phyloP scores from a whole-genome alignment of 768 basidiomycete species.

The Cystofilobasidium ferigula region DNA sequence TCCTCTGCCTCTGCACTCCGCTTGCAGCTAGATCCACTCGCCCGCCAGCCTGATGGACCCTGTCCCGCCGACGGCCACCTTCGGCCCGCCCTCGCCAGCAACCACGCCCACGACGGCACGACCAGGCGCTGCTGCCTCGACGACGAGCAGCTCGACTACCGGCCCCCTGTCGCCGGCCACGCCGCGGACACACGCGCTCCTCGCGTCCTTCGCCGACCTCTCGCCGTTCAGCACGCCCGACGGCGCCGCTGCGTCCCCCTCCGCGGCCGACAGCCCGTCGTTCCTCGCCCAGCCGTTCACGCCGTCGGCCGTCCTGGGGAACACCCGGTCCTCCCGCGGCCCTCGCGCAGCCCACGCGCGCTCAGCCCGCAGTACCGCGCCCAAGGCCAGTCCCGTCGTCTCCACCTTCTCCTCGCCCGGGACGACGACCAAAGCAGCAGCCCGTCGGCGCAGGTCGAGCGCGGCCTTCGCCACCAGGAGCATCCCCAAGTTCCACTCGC shows the following conservation, averaged over 20 bases:
- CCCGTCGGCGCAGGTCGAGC: background rate
- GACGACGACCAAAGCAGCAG: background rate
- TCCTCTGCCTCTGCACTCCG: too few species aligned
- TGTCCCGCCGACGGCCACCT: too few species aligned
- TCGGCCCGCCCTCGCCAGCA: too few species aligned
- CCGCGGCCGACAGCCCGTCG: background rate
- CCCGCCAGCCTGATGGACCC: too few species aligned
- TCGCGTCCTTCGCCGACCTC: background rate
- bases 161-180: background rate
- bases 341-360: background rate
- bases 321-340: background rate
- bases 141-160: background rate
- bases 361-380: background rate
- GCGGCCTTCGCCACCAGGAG: too few species aligned
- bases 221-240: background rate
- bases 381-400: background rate
- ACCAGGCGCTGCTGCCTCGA: background rate
- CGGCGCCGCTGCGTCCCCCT: too few species aligned
- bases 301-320: background rate
- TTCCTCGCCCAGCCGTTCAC: background rate
- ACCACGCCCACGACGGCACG: too few species aligned
- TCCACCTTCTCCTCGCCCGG: too few species aligned
- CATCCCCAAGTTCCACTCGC: constrained; percentile 17
- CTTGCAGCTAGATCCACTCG: too few species aligned
- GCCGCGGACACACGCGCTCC: background rate